Evolutionary conservation across 371 early-diverging fungal genomes (phyloP).

Genomic region (Saksenaea vasiformis): DNA sequence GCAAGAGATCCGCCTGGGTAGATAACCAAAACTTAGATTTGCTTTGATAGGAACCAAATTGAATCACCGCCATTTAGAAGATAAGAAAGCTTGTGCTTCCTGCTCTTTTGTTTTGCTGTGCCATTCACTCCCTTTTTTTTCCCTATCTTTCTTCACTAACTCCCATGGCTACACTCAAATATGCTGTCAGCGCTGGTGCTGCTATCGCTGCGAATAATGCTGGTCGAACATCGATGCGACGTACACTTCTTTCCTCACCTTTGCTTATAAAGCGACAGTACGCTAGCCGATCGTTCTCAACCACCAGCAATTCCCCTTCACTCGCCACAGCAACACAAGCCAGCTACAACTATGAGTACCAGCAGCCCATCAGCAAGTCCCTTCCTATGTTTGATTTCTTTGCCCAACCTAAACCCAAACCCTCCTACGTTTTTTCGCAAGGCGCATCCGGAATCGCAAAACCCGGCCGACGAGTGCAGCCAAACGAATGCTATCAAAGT

Average conservation of each 20-base stretch:
- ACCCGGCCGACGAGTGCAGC: constrained; percentile 24
- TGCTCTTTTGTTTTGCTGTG: not conserved
- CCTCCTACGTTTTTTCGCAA: constrained; percentile 64
- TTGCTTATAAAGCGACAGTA: not conserved
- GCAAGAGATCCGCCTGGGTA: not conserved
- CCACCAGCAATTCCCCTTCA: not conserved
- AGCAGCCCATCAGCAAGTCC: constrained; percentile 5
- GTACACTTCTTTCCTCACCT: not conserved
- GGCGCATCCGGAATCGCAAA: constrained; percentile 81
- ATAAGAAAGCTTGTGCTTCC: not conserved
- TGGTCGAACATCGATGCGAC: not conserved
- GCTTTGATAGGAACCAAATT: not conserved
- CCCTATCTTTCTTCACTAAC: not conserved
- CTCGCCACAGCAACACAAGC: constrained; percentile 2
- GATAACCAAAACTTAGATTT: not conserved
- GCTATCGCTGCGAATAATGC: not conserved
- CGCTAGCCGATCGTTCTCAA: not conserved
- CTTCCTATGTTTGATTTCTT: constrained; percentile 27
- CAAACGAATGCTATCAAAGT: constrained; percentile 48
- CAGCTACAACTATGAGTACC: not conserved
- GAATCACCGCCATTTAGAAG: not conserved
- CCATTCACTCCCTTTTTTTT: not conserved
- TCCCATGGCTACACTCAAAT: not conserved
- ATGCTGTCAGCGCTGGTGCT: not conserved
- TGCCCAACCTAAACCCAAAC: constrained; percentile 30